Conservation (phyloP, 306 rosid species). For the Delonix regia region DNA sequence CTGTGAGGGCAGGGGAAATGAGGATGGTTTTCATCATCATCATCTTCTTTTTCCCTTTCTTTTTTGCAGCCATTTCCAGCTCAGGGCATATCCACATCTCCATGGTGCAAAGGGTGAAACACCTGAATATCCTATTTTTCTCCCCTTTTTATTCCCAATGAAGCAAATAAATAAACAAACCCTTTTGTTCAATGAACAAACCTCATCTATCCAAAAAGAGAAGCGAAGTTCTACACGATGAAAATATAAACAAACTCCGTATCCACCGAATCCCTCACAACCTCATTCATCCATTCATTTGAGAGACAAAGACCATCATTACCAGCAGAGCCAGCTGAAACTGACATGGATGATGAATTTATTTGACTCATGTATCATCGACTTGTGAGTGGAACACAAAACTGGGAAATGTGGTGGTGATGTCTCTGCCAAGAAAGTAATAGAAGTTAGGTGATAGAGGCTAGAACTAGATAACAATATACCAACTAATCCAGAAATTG, state of each 20-base stretch:
- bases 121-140: conserved; percentile 32
- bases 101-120: conserved; percentile 23
- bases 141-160: conserved; percentile 41
- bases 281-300: conserved; percentile 28
- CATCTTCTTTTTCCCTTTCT: background rate
- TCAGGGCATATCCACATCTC: background rate
- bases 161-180: conserved; percentile 37
- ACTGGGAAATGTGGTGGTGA: conserved; percentile 75
- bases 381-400: conserved; percentile 69
- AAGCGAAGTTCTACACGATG: conserved; percentile 10
- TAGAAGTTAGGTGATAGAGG: conserved; percentile 18
- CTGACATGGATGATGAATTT: conserved; percentile 18
- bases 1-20: background rate
- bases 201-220: conserved; percentile 26
- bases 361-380: conserved; percentile 52
- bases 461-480: conserved; percentile 4
- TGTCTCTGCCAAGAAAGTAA: conserved; percentile 55
- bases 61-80: background rate
- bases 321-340: conserved; percentile 27
- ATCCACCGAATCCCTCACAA: conserved; percentile 36
- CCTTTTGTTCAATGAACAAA: conserved; percentile 39
- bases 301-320: conserved; percentile 24
- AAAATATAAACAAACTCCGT: conserved; percentile 25
- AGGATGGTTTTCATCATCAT: conserved; percentile 1
- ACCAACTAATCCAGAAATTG: background rate